Evolutionary conservation across 2,329 filamentous ascomycete species (phyloP).

Genomic region (Exophiala xenobiotica): DNA sequence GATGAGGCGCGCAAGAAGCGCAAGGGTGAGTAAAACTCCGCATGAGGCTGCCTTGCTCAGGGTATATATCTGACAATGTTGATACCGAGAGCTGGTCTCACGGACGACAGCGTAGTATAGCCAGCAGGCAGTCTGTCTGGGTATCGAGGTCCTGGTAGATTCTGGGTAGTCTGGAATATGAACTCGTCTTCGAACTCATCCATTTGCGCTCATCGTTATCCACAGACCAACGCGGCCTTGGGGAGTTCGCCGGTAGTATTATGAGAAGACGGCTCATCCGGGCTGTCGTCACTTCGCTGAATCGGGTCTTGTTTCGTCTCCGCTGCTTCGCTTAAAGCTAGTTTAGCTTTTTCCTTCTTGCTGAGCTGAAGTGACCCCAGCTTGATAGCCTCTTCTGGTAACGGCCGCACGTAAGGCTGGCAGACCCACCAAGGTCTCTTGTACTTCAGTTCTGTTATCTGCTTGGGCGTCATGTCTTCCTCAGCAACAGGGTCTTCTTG

Average conservation of each 20-base stretch:
- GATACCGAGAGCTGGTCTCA: neutral
- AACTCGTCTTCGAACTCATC: neutral
- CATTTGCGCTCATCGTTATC: slow-evolving; percentile 8
- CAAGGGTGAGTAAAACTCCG: too few relatives aligned
- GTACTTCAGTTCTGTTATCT: slow-evolving; percentile 65
- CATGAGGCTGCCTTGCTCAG: too few relatives aligned
- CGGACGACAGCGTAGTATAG: too few relatives aligned
- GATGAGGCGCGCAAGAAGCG: too few relatives aligned
- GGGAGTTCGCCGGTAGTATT: slow-evolving; percentile 20
- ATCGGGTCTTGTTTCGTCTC: slow-evolving; percentile 11
- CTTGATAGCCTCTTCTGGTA: slow-evolving; percentile 82
- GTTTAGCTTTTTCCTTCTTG: slow-evolving; percentile 54
- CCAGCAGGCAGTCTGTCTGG: too few relatives aligned
- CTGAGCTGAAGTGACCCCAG: slow-evolving; percentile 74
- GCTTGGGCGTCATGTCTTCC: slow-evolving; percentile 36
- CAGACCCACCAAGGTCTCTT: slow-evolving; percentile 86
- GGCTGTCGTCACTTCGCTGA: slow-evolving; percentile 5
- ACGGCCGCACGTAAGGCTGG: slow-evolving; percentile 79
- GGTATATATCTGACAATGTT: neutral
- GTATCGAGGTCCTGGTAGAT: too few relatives aligned
- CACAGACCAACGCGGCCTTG: slow-evolving; percentile 28
- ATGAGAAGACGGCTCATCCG: neutral
- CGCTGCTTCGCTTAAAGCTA: slow-evolving; percentile 27
- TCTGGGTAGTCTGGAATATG: too few relatives aligned
- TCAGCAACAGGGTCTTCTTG: slow-evolving; percentile 59